Evolutionary conservation across 805 yeast species (phyloP), one percentile per base, ranked within the genome.

Genomic region (Starmerella bacillaris): DNA sequence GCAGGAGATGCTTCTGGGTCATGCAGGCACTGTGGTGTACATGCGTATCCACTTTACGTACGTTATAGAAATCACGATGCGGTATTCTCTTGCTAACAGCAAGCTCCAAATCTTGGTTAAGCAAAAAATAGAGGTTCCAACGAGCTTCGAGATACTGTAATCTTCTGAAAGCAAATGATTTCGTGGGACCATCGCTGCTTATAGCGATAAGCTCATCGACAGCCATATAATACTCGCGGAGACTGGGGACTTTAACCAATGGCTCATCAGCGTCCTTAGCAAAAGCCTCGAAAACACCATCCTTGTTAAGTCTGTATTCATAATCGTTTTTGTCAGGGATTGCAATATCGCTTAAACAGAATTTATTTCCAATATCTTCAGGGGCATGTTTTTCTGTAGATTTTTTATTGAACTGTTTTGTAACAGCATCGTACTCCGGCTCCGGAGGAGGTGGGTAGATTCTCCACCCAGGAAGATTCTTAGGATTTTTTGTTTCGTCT

Each of bases 11-110:
- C 58, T 89, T 89, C 59, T 89, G 98, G 51, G 92, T 92, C 96
- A 92, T 92, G 57, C 95, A 84, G 8, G 99, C 99, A 7, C 94
- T 79, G 55, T 92, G 98, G 55, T 89, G 99, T 48, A 89, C 94
- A 64, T 89, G 99, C 15, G 96, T 89, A 53, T 86, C 98, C 26
- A 89, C 95, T 55, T 86, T 86, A 60, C 96, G 72, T 30, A 83
- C 94, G 51, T 86, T 86, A 60, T 86, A 86, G 53, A 86, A 89
- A 57, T 86, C 99, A 56, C 99, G 73, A 55, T 89, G 99, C 4
- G 96, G 96, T 45, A 84, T 84, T 40, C 73, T 70, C 57, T 89
- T 89, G 7, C 92, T 75, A 43, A 79, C 89, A 14, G 84, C 73
- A 15, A 76, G 77, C 55, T 89, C 99, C 51, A 82, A 89, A 53